phyloP scores from a whole-genome alignment of 2,329 filamentous ascomycete genomes.

The Aspergillus sp. region DNA sequence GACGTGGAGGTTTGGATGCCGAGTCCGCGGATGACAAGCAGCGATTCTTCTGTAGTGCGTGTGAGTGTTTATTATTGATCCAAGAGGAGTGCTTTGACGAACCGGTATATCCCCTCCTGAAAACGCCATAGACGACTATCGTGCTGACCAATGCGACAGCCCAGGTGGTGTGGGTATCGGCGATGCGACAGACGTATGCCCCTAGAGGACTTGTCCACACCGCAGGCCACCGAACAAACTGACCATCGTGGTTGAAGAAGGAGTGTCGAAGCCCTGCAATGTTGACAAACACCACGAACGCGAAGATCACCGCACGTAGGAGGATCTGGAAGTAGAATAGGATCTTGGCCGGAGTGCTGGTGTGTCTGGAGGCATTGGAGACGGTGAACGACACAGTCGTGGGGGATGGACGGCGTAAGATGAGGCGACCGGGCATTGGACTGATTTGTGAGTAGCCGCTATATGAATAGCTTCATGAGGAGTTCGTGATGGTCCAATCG shows the following conservation, averaged over 20 bases:
- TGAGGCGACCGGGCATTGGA: slow-evolving; percentile 59
- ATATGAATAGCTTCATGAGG: not conserved
- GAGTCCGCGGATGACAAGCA: slow-evolving; percentile 83
- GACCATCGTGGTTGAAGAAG: slow-evolving; percentile 25
- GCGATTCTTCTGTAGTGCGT: slow-evolving; percentile 68
- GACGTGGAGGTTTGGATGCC: slow-evolving; percentile 84
- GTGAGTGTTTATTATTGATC: not conserved
- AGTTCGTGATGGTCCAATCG: not conserved
- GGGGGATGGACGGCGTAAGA: slow-evolving; percentile 61
- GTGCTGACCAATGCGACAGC: slow-evolving; percentile 40
- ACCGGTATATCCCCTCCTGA: slow-evolving; percentile 54
- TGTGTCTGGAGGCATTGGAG: slow-evolving; percentile 66
- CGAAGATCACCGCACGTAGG: slow-evolving; percentile 44
- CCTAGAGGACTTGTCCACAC: slow-evolving; percentile 36
- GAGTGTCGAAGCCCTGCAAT: slow-evolving; percentile 32
- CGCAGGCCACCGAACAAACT: slow-evolving; percentile 26
- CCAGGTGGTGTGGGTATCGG: slow-evolving; percentile 42
- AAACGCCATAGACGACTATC: slow-evolving; percentile 44
- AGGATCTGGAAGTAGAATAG: slow-evolving; percentile 46
- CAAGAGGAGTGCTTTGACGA: slow-evolving; percentile 21
- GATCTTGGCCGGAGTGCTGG: slow-evolving; percentile 47
- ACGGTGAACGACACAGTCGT: slow-evolving; percentile 93
- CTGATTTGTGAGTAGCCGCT: not conserved
- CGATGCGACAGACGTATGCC: slow-evolving; percentile 31
- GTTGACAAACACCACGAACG: slow-evolving; percentile 38